Conservation (phyloP, 306 rosid species). For the Acacia crassicarpa region DNA sequence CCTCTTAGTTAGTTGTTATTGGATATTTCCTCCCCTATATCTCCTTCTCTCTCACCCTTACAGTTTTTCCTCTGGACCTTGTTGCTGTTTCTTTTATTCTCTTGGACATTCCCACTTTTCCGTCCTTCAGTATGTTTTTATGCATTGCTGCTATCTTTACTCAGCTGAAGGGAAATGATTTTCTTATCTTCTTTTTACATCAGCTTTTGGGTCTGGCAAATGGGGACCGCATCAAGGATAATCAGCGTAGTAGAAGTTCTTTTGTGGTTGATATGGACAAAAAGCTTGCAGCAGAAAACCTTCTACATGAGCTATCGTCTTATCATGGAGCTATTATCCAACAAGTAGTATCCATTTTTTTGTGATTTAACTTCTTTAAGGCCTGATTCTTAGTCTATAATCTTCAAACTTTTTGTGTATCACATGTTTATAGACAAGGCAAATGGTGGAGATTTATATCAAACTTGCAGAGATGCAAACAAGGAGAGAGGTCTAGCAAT, state of each 20-base stretch:
- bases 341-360: conserved; percentile 54
- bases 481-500: conserved; percentile 68
- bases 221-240: conserved; percentile 93
- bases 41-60: not conserved
- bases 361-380: not conserved
- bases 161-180: not conserved
- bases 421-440: conserved; percentile 60
- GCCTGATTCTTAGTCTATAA: conserved; percentile 15
- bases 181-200: conserved; percentile 7
- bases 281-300: conserved; percentile 86
- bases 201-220: conserved; percentile 89
- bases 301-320: conserved; percentile 69
- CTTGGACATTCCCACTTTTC: not conserved
- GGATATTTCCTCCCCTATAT: not conserved
- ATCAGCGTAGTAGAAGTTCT: conserved; percentile 80
- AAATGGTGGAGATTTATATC: conserved; percentile 96
- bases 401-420: conserved; percentile 13
- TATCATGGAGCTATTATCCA: conserved; percentile 65
- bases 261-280: conserved; percentile 95
- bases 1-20: not conserved
- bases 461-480: conserved; percentile 95
- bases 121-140: not conserved
- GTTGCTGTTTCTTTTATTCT: not conserved
- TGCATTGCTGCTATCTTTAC: conserved; percentile 24
- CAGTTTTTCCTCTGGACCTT: not conserved